Percentiles rank a stretch among this genome's conserved stretches.
Conservation (phyloP, 495 filamentous ascomycete genomes). For the Aspergillus indologenus region DNA sequence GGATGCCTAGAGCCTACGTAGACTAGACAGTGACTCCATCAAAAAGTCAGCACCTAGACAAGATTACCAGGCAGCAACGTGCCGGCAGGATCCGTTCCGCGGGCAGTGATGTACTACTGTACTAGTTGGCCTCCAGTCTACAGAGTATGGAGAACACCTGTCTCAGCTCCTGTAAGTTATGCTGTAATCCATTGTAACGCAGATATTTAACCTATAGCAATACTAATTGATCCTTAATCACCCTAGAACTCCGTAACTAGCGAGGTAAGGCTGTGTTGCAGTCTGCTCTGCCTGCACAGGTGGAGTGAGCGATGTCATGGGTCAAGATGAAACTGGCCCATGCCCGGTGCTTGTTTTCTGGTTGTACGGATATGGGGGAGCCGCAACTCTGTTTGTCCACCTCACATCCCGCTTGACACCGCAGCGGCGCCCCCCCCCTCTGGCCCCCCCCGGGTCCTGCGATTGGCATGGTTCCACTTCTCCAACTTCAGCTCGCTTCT, state of each 20-base stretch:
- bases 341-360: not conserved
- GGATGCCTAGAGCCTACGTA: too few species aligned
- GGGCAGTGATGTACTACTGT: not conserved
- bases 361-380: not conserved
- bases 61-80: not conserved
- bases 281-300: not conserved
- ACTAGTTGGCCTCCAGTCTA: too few species aligned
- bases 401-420: not conserved
- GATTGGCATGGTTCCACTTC: not conserved
- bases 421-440: too few species aligned
- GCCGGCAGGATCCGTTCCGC: constrained; percentile 11
- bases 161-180: too few species aligned
- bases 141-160: too few species aligned
- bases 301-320: not conserved
- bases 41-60: too few species aligned
- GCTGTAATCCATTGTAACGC: too few species aligned
- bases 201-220: too few species aligned
- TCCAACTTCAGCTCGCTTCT: not conserved
- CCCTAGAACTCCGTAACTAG: not conserved
- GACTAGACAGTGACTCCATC: too few species aligned
- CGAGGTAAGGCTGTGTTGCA: not conserved
- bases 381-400: not conserved
- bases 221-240: too few species aligned
- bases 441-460: not conserved
- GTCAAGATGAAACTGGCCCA: not conserved